Evolutionary conservation across 768 basidiomycete species (phyloP).

Genomic region (Leccinellum rugosiceps): DNA sequence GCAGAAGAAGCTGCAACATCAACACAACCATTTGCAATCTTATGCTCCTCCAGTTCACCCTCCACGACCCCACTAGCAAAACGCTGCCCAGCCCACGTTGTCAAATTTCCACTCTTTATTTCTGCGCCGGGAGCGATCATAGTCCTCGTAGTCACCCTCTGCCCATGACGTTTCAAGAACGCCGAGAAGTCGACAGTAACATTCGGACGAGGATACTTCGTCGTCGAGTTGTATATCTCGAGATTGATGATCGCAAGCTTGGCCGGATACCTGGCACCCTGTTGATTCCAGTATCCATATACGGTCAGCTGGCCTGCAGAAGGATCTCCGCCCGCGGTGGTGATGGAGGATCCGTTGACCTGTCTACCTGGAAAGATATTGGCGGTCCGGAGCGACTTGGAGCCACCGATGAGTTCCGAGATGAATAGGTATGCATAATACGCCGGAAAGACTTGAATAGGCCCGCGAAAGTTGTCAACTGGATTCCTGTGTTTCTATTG

Average conservation of each 20-base stretch:
- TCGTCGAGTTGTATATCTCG: constrained; percentile 50
- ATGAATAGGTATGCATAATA: constrained; percentile 52
- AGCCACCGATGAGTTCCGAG: constrained; percentile 44
- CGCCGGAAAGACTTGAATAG: constrained; percentile 50
- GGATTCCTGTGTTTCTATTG: constrained; percentile 39
- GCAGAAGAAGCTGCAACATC: constrained; percentile 39
- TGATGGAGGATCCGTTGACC: constrained; percentile 49
- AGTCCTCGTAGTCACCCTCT: constrained; percentile 36
- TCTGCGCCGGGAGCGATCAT: constrained; percentile 50
- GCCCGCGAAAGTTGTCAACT: constrained; percentile 45
- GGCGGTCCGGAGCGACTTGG: constrained; percentile 41
- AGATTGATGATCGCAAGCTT: constrained; percentile 51
- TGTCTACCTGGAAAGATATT: constrained; percentile 53
- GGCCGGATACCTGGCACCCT: constrained; percentile 31
- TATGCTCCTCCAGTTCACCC: constrained; percentile 40
- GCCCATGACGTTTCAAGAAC: constrained; percentile 30
- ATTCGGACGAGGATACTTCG: constrained; percentile 37
- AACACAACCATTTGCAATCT: constrained; percentile 31
- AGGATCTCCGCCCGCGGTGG: constrained; percentile 45
- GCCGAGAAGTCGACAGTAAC: constrained; percentile 46
- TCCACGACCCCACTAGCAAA: constrained; percentile 38
- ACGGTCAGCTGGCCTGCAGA: constrained; percentile 48
- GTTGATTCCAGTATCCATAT: constrained; percentile 49
- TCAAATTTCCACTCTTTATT: constrained; percentile 40
- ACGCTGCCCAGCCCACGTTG: constrained; percentile 50